Evolutionary conservation across 257 asterid genomes (phyloP).

Genomic region (Solanum lignicaule): DNA sequence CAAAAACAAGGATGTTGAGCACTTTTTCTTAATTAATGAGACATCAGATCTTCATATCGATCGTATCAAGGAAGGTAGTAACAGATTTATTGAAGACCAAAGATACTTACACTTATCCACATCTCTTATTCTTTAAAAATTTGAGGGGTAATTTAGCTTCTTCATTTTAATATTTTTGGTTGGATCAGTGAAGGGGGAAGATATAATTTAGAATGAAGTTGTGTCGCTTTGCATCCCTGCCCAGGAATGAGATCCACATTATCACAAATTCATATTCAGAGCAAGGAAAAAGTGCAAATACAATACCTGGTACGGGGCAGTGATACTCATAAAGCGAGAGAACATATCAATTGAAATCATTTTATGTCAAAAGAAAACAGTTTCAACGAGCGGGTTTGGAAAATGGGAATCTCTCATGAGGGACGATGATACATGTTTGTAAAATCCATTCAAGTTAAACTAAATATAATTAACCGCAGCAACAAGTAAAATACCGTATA

Average conservation of each 20-base stretch:
- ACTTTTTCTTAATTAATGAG: neutral
- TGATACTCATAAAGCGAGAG: neutral
- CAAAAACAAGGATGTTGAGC: neutral
- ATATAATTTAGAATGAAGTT: neutral
- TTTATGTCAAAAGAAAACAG: neutral
- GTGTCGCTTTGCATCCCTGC: neutral
- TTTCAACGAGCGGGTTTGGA: neutral
- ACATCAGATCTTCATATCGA: neutral
- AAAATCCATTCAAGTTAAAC: neutral
- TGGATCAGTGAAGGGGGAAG: neutral
- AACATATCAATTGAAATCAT: neutral
- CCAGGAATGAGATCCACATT: neutral
- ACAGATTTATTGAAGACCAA: neutral
- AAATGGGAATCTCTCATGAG: neutral
- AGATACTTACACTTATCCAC: neutral
- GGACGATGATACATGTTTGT: neutral
- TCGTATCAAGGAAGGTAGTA: neutral
- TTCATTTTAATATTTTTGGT: neutral
- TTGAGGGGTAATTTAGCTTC: neutral
- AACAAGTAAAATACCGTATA: constrained; percentile 47
- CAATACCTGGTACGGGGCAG: neutral
- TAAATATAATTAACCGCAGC: neutral
- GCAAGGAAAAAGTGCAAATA: neutral
- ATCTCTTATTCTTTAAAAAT: neutral
- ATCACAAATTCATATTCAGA: neutral